Base-by-base conservation (phyloP, 768 basidiomycete genomes). In the Stropharia rugosoannulata region DNA sequence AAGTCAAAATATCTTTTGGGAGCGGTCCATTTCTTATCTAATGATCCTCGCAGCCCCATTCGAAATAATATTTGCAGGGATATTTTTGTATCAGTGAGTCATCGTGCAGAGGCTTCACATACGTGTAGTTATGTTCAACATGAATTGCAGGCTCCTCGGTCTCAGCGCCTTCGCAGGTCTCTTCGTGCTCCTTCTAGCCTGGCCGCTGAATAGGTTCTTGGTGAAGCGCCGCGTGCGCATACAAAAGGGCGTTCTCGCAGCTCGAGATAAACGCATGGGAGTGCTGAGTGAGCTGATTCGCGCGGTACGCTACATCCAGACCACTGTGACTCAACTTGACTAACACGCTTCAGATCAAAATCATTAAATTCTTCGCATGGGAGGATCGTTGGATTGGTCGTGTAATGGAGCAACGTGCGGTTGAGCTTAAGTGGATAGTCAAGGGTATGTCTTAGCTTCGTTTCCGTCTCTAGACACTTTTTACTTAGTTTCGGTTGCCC, bases 311-410 rank as follows among this genome's bases (percentile, higher is more conserved):
- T 18, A 45, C 38, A 51, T 29, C 19, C 1, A 22, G 43, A n/a
- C 22, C n/a, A 18, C 16, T 11, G 13, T 41, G 29, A 39, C 37
- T 5, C 8, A 8, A 37, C 39, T 10, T 27, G 19, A 42, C 37
- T 25, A 9, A 35, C 27, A 22, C 19, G 25, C 25, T 9, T 56
- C 4, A 83, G 81, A 72, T 87, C 54, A 88, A 88, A 68, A 87
- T 89, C 62, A 85, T 89, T 75, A 90, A 91, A 68, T 90, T 91
- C 75, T 91, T 91, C 57, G 89, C 89, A 1, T 91, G 89, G 80
- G 88, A 90, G 61, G 79, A 85, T 40, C 79, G 81, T 13, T 93
- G 92, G 91, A 87, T 89, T 40, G 69, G 79, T 22, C 77, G 84
- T 9, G 84, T 79, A 0, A 64, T 85, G 52, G 83, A 86, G 38